phyloP scores from a whole-genome alignment of 768 basidiomycete species.

The Tricholoma sp. region DNA sequence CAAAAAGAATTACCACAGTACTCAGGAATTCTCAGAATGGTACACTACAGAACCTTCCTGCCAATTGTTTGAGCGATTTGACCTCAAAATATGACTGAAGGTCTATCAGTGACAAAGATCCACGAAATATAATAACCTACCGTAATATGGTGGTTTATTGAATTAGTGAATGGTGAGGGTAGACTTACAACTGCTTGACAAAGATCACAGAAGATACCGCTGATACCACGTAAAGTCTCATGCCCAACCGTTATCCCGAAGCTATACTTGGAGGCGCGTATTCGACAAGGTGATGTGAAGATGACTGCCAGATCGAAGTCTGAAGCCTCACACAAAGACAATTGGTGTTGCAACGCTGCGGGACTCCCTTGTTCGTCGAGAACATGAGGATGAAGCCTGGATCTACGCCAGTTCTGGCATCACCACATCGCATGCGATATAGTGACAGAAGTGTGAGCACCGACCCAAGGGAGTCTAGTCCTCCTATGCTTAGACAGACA shows the following conservation, averaged over 20 bases:
- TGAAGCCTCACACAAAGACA: background rate
- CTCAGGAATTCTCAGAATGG: background rate
- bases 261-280: background rate
- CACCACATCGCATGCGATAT: background rate
- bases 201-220: background rate
- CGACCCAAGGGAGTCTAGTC: too few species aligned
- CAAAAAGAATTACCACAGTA: constrained; percentile 17
- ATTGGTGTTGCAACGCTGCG: background rate
- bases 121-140: background rate
- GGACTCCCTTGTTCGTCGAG: background rate
- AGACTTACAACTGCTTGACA: background rate
- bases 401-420: background rate
- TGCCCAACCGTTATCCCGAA: background rate
- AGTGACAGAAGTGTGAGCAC: background rate
- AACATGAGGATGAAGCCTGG: background rate
- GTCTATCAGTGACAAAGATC: background rate
- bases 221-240: background rate
- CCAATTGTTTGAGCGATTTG: background rate
- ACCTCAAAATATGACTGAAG: background rate
- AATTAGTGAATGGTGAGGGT: too few species aligned
- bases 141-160: background rate
- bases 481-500: background rate
- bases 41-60: background rate
- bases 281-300: background rate
- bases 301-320: background rate